Evolutionary conservation across 2,329 filamentous ascomycete genomes (phyloP), one percentile per base, ranked within the genome.

Genomic region (Cladosporium sp.): DNA sequence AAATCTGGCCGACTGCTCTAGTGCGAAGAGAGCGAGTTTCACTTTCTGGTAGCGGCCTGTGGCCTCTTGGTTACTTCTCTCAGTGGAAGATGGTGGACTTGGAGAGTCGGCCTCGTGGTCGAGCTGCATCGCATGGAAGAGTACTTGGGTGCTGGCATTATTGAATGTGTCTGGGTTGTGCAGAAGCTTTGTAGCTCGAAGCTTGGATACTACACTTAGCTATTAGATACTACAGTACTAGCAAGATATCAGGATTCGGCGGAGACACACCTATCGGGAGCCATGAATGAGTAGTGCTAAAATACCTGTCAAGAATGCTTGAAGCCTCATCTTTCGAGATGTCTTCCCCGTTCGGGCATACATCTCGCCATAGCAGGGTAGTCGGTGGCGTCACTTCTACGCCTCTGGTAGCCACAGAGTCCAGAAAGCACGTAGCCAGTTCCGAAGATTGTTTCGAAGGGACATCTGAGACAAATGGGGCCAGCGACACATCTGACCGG

Each of bases 381-480:
- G 52, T n/a, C 1, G 35, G 44, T 2, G 66, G 10, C 14, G 57
- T 55, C 23, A 60, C 59, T 14, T 66, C 57, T 11, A 58, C 56
- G 5, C 65, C 62, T 49, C 66, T 53, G 14, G 67, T 66, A 4
- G 68, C 67, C 6, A 69, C 65, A 7, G 68, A 69, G 31, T 69
- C 67, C 26, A 69, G 56, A 33, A 67, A 69, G 50, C 64, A 66
- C 18, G 33, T 40, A 16, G 58, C 65, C 14, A 63, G 50, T 6
- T 56, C 35, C 21, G 50, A 33, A 31, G 61, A 31, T 5, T 1
- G 12, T 7, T 56, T 46, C 3, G 50, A 46, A 11, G 50, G 23
- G 26, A 11, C 21, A 14, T 35, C 12, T 44, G 46, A 35, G 23
- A 56, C 18, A n/a, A 31, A 23, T 11, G 50, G 50, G 12, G 12